Evolutionary conservation across 352 stramenopile species (phyloP), one percentile per base, ranked within the genome.

Genomic region (Globisporangium heterothallicum): DNA sequence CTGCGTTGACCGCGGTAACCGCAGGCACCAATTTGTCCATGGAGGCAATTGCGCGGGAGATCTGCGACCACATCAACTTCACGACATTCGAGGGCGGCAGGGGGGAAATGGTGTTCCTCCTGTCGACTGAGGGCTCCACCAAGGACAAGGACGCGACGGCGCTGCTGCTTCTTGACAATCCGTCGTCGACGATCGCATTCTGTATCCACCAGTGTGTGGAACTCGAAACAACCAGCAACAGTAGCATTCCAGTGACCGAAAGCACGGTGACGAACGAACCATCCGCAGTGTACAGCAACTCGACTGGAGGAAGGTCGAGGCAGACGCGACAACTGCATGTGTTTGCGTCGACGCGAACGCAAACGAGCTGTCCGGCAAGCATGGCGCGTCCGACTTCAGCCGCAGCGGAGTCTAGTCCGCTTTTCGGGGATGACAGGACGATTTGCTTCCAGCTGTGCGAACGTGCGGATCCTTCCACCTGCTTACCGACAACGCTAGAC

Each of bases 11-110:
- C 3, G 78, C 72, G n/a, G 78, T 71, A 2, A 74, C 78, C 0
- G 78, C 78, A 0, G 78, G 75, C 0, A 89, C 75, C 7, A 89
- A 89, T 32, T 51, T 85, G 42, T 86, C 73, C 10, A 86, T 87
- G 78, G 73, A 82, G 36, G 53, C 83, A 8, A 89, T 89, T 38
- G 78, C 78, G 7, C 60, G 52, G 7, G 75, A 54, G 18, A 82
- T 89, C 24, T 86, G 73, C 41, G 73, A 86, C 14, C 71, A 84
- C 42, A 59, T 89, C 1, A 67, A 69, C 9, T 85, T 83, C 26
- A 63, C 73, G 3, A 40, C 49, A 1, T 58, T 85, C 12, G 75
- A 70, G 12, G 16, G 43, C 5, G 61, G 63, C 18, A 41, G 52
- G 34, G 67, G 75, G 16, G 73, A 86, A 43, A 68, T 84, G 45